Evolutionary conservation across 2,329 filamentous ascomycete species (phyloP), one percentile per base, ranked within the genome.

Genomic region (Neofusicoccum parvum): DNA sequence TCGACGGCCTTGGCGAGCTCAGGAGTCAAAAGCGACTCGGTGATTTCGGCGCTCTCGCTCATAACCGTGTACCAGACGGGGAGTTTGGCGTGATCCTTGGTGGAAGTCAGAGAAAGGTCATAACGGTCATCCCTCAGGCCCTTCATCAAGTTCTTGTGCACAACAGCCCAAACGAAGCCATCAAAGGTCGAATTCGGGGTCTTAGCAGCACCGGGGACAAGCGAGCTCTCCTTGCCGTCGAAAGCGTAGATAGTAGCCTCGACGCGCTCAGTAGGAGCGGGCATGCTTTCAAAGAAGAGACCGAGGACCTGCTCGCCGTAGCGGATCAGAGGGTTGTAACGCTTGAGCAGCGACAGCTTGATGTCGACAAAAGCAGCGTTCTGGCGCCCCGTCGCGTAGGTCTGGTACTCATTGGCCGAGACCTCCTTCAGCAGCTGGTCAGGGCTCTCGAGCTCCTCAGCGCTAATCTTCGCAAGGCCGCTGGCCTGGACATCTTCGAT

Each of bases 21-120:
- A n/a, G 90, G 86, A 3, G 92, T 97, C 59, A 99, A 86, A 70
- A 99, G 82, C 6, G 88, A 83, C 51, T 97, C 92, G 12, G 94
- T 97, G 72, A 99, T 90, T 80, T 98, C 95, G 66, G 94, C 93
- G 79, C 90, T 97, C 84, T 99, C 95, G 75, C 89, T 96, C 95
- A 99, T 98, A 74, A 97, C 88, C 12, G 92, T 97, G 64, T 90
- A 84, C 94, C 94, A 99, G 69, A 85, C 80, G 39, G 95, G 94
- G 39, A 99, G 87, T 83, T 96, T 97, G 64, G 90, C 76, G 80
- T 94, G 88, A 74, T 99, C 95, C 85, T 96, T 97, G 75, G 94
- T 97, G 69, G 89, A 88, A 48, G 95, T 97, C 71, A 99, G 86
- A 62, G 92, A 96, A 64, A 97, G 83, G 77, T 99, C 95, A 80